phyloP scores from a whole-genome alignment of 176 grass and related monocot genomes.

The Phoenix roebelenii region DNA sequence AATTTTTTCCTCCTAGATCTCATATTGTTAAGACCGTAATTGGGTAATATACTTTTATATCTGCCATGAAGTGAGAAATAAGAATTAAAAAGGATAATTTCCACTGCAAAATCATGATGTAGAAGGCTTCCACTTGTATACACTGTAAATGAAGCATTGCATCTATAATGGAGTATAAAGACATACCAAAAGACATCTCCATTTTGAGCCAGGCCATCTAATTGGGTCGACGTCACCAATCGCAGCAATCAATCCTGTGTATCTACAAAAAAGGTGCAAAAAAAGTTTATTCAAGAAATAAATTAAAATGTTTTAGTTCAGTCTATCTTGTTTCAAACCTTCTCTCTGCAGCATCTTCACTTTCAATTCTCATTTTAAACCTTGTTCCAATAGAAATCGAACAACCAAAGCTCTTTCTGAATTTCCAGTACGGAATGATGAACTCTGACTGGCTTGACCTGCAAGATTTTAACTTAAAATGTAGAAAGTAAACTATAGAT shows the following conservation, averaged over 20 bases:
- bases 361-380: constrained; percentile 61
- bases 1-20: too few relatives aligned
- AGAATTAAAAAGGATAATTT: too few relatives aligned
- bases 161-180: constrained; percentile 3
- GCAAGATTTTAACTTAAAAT: constrained; percentile 1
- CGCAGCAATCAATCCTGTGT: constrained; percentile 62
- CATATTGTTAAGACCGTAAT: too few relatives aligned
- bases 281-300: neutral
- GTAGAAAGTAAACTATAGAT: neutral
- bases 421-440: constrained; percentile 67
- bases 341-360: constrained; percentile 72
- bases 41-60: too few relatives aligned
- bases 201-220: constrained; percentile 89
- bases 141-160: too few relatives aligned
- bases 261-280: constrained; percentile 36
- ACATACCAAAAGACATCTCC: constrained; percentile 80
- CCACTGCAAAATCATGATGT: too few relatives aligned
- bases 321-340: constrained; percentile 30
- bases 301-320: too few relatives aligned
- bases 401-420: constrained; percentile 43
- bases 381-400: constrained; percentile 61
- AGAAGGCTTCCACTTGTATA: neutral
- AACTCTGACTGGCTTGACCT: constrained; percentile 72
- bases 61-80: too few relatives aligned
- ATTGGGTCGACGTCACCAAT: constrained; percentile 64